Percentiles rank a stretch among this genome's conserved stretches.
Conservation (phyloP, 1,139 yeast genomes). For the Scheffersomyces parashehatae region DNA sequence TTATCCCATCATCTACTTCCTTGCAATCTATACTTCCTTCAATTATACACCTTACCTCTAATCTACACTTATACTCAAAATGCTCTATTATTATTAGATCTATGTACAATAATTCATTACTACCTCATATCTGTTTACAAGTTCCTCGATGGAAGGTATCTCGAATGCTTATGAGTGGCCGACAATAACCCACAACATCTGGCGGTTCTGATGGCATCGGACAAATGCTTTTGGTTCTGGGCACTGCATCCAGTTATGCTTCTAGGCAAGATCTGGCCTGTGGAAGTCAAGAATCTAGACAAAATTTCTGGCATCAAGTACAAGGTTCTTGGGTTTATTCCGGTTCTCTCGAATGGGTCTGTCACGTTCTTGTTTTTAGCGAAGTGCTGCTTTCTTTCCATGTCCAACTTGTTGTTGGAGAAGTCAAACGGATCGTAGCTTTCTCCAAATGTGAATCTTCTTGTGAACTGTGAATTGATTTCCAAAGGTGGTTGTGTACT, state of each 20-base stretch:
- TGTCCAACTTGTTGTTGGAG: constrained; percentile 50
- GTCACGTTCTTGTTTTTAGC: constrained; percentile 15
- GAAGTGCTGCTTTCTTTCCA: constrained; percentile 28
- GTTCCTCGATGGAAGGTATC: constrained; percentile 42
- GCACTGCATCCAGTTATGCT: constrained; percentile 65
- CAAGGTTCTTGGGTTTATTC: constrained; percentile 63
- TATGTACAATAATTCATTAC: constrained; percentile 1
- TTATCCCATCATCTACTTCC: too few species aligned
- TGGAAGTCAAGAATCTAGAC: constrained; percentile 55
- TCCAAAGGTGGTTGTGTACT: constrained; percentile 25
- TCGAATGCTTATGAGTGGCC: constrained; percentile 56
- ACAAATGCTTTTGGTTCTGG: constrained; percentile 61
- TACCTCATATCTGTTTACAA: constrained; percentile 20
- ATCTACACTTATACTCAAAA: too few species aligned
- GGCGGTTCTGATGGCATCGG: constrained; percentile 69
- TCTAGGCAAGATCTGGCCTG: constrained; percentile 70
- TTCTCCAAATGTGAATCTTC: constrained; percentile 42
- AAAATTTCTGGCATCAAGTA: constrained; percentile 67
- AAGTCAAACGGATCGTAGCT: constrained; percentile 78
- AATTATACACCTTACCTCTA: too few species aligned
- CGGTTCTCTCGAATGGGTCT: constrained; percentile 53
- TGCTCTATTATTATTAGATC: neutral
- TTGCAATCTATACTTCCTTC: too few species aligned
- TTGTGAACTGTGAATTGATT: constrained; percentile 35
- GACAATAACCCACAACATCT: constrained; percentile 69